Percentiles rank a stretch among this genome's conserved stretches.
These are phyloP conservation scores for Macrophomina phaseolina DNA, from an alignment of 2,329 filamentous ascomycete genomes.

Conservation along the genomic window DNA sequence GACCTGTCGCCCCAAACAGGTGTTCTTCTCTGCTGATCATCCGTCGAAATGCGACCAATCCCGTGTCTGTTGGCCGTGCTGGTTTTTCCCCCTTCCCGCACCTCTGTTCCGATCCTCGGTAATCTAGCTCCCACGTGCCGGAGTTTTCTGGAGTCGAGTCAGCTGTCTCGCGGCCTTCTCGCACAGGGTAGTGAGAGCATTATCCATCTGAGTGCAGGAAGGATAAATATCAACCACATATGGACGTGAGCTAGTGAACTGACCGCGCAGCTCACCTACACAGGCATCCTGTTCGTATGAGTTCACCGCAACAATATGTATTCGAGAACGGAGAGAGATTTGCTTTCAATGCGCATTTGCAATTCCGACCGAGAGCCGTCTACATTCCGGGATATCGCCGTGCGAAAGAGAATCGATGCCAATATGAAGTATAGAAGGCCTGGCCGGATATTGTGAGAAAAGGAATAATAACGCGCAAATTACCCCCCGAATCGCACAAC, in stretches of 20 bases:
- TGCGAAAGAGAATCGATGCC: constrained; percentile 16
- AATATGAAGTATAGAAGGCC: constrained; percentile 5
- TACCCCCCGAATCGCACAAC: neutral
- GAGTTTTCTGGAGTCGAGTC: neutral
- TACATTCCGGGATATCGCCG: constrained; percentile 24
- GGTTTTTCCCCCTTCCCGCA: neutral
- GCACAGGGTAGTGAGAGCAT: neutral
- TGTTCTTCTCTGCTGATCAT: neutral
- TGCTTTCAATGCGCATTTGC: constrained; percentile 18
- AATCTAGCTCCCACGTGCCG: neutral
- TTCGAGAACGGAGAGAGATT: neutral
- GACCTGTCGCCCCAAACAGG: neutral
- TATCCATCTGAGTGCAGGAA: neutral
- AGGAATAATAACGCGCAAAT: constrained; percentile 5
- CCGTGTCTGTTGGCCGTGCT: neutral
- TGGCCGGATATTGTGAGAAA: neutral
- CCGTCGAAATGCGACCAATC: neutral
- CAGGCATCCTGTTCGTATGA: neutral
- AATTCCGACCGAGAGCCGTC: constrained; percentile 21
- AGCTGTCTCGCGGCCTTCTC: neutral
- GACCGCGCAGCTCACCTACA: neutral
- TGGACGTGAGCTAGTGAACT: neutral
- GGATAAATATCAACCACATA: neutral
- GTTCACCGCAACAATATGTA: neutral
- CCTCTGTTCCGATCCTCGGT: neutral